Base-by-base conservation (phyloP, 371 early-diverging fungal species). In the Blakeslea trispora region DNA sequence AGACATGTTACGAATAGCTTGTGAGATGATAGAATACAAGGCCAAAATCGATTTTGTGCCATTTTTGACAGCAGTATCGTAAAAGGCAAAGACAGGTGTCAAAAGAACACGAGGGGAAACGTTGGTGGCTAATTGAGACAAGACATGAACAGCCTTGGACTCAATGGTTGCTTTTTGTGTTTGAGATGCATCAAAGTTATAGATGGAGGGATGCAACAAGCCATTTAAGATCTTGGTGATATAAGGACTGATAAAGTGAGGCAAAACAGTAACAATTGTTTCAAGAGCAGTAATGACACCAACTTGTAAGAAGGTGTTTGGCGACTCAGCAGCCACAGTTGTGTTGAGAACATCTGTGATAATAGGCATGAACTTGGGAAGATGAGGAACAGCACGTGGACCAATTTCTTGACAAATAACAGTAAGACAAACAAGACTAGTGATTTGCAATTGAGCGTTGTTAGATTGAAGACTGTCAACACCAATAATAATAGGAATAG, bases 161-260 rank as follows among this genome's bases (percentile, higher is more conserved):
- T 75, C 62, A 18, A 79, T 78, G 59, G 81, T 62, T 1, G 57
- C 69, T 44, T 70, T 74, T 49, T 81, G 77, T 10, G 63, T 51
- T 55, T 80, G 77, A 1, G 52, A 53, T 11, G 50, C 50, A 34
- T 78, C 77, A 42, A 65, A 81, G 47, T 72, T 57, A 32, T 75
- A 76, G 47, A 86, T 65, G 21, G 81, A 71, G 19, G 87, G 81
- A 61, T 81, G 82, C 41, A 91, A 56, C 5, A 82, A 72, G 22
- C 69, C 66, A 24, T 63, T 48, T 17, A 91, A 68, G 22, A 91
- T 71, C 56, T 84, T 75, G 45, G 75, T 65, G 23, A 92, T 63
- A 54, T 89, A 94, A 5, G 95, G 91, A 59, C 90, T 87, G 61
- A 94, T 66, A 68, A 96, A 96, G 58, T 90, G 87, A 21, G 94